Evolutionary conservation across 2,329 filamentous ascomycete genomes (phyloP), one percentile per base, ranked within the genome.

Genomic region (Exophiala phaeomuriformis): DNA sequence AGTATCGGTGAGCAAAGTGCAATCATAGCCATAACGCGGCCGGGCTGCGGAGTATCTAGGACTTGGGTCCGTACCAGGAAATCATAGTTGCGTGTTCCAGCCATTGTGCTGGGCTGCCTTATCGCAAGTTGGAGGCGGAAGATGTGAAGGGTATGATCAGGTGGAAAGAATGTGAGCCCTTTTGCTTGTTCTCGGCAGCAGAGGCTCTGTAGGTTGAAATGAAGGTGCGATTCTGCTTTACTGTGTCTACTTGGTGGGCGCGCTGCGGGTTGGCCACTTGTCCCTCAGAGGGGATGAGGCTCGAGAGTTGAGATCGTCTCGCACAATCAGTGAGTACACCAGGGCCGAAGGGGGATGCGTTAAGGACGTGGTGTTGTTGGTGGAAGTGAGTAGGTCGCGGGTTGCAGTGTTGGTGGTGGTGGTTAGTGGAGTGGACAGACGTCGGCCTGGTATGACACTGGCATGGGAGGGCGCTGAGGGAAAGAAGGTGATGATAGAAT

Each of bases 61-160:
- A 19, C 19, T 19, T 19, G 55, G 39, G 45, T 49, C 55, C 84
- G 69, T 84, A 97, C 91, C 75, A 98, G 80, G 74, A 97, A 97
- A 74, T 98, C 93, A 76, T 98, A 98, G 79, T 98, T 98, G 74
- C 93, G 84, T 79, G 91, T 94, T 73, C 88, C 89, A 67, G 93
- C 90, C 93, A 98, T 98, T 62, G 60, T 51, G 55, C 44, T 43
- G 39, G 6, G 19, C 27, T 39, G 27, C 4, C 19, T 2, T 19
- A 19, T 19, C 19, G 19, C 19, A 19, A 19, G 39, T 2, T 27
- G n/a, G 39, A 41, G 12, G 39, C 9, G 4, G 19, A 28, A n/a
- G 36, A 9, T 19, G 36, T 5, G 27, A 40, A 41, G 9, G 45
- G 35, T 55, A 47, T 43, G 46, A 29, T 36, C 19, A 19, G 19